Base-by-base conservation (phyloP, 139 green algal genomes). In the Coccomyxa sp. region DNA sequence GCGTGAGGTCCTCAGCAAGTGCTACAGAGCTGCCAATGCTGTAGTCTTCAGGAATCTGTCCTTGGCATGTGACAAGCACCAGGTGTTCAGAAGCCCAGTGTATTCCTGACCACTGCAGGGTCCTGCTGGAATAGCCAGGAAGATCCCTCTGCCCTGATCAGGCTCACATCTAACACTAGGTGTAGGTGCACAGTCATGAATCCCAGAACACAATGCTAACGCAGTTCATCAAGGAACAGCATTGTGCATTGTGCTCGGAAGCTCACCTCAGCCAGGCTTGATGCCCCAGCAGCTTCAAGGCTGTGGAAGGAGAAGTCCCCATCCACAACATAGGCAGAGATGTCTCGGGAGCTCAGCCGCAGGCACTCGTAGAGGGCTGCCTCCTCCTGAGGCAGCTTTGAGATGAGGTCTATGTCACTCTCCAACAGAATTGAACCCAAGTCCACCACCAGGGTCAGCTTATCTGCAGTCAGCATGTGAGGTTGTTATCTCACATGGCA, bases 301-400 rank as follows among this genome's bases (percentile, higher is more conserved):
- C 58, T 73, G 36, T 74, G 33, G 58, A 83, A 91, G 68, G 75
- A 75, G 37, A 87, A 85, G 9, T 76, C 68, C 4, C 87, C 88
- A n/a, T 90, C 83, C 14, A 87, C 77, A n/a, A 95, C 38, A 64
- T 92, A 94, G 2, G 92, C 91, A 24, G 85, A 85, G 55, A 97
- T 78, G 37, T 92, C 79, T 6, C 85, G 78, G 18, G 90, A 55
- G 33, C 50, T 39, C 6, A 95, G 76, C 24, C 73, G 83, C n/a
- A 92, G 75, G 77, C 87, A 91, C 75, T 95, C 89, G 80, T 98
- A 98, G 24, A 97, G 79, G 0, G 85, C 86, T 0, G 88, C 89
- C 81, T 96, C 88, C 55, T 95, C 85, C 1, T 76, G n/a, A 31
- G 81, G 79, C n/a, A 94, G 82, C 14, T 31, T 78, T 29, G 38